Evolutionary conservation across 805 yeast genomes (phyloP), one percentile per base, ranked within the genome.

Genomic region (Candida taoyuanica): DNA sequence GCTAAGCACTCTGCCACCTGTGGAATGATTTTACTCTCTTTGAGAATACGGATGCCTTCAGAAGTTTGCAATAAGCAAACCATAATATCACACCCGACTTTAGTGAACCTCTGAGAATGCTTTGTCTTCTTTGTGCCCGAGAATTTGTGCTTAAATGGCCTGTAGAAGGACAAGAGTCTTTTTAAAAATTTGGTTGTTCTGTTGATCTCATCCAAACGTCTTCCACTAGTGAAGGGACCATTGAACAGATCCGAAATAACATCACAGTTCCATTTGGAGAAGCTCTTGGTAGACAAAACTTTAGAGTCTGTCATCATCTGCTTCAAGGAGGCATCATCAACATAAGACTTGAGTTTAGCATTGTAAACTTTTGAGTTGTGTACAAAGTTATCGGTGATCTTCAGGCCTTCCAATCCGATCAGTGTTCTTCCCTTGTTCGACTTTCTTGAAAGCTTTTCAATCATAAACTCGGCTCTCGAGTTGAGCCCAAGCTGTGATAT

Each of bases 1-100:
- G 93, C 93, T 29, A 91, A 66, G 35, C 94, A 80, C 49, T 93
- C 96, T 0, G 95, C 88, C 36, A 91, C 70, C 56, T 91, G 98
- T 2, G 95, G 85, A 25, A 91, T 59, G 7, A 89, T 67, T 59
- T 93, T 89, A 59, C 83, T 87, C 38, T 77, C 82, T 24, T 71
- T 63, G 13, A 87, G 64, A 47, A 78, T 81, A 43, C 70, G 71
- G 28, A 76, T 71, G 9, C 97, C 97, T 42, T 74, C 83, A 1
- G 70, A 68, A 21, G 74, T 71, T 1, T 76, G 65, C 3, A 87
- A 63, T 7, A 91, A 63, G 31, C 83, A 71, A 42, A 73, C 78
- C 47, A 93, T 65, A 24, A 93, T 69, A 34, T 76, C 83, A 50
- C 88, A 76, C 0, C 96, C 98, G 4, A 84, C 80, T 35, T 68